Base-by-base conservation (phyloP, 2,329 filamentous ascomycete genomes). In the Penicillium sp. region DNA sequence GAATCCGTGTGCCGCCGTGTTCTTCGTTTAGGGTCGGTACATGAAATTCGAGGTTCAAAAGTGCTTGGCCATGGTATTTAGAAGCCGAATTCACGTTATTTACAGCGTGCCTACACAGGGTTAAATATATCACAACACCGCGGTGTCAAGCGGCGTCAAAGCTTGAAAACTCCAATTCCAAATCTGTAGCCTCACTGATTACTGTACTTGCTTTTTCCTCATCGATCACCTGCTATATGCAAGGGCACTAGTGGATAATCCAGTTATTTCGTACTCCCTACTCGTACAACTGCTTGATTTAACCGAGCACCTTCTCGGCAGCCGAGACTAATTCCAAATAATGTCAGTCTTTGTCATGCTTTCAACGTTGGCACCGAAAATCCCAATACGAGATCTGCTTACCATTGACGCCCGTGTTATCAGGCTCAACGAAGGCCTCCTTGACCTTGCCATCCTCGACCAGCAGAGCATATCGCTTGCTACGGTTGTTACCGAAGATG, bases 381-480 rank as follows among this genome's bases (percentile, higher is more conserved):
- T 49, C 16, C 6, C 11, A n/a, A 7, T 33, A 2, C 16, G 16
- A 7, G 25, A 43, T 35, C 19, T 8, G 65, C 75, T 77, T 81
- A 93, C 91, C 89, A 67, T 89, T 83, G 52, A 93, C 85, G 37
- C 92, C 92, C 42, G 91, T 95, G 80, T 91, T 93, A 77, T 97
- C 93, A 11, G 92, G 89, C 83, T 97, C 94, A 55, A 97, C 86
- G 70, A 92, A 87, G 22, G 89, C 85, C 71, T 89, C 86, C 79
- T 89, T 89, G 70, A 97, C 90, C 79, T 92, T 92, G 68, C 94
- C 93, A 70, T 96, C 81, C 80, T 96, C 88, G 55, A 96, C 82
- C 55, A 93, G 84, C 57, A 97, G 82, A 22, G 91, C 92, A 73
- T 96, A 97, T 54, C 94, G 87, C 87, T 97, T 96, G 79, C 90